These are phyloP conservation scores for Scheffersomyces lignicola DNA, from an alignment of 1,139 yeast species.

Conservation along the genomic window DNA sequence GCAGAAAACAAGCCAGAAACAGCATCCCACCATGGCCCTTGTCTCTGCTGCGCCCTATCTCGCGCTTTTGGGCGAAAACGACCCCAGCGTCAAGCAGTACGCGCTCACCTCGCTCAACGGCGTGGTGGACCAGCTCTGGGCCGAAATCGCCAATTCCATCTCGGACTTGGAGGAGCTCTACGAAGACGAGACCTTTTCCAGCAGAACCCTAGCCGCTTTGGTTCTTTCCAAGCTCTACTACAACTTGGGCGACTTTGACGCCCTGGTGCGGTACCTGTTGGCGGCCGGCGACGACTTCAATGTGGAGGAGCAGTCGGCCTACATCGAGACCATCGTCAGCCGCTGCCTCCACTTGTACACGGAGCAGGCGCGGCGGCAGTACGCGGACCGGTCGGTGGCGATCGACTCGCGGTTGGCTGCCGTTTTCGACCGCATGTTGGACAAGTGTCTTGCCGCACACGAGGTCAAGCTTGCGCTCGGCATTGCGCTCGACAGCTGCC, in stretches of 20 bases:
- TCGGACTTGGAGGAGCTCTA: constrained; percentile 86
- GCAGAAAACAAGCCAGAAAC: too few species aligned
- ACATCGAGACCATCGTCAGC: constrained; percentile 88
- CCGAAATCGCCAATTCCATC: constrained; percentile 91
- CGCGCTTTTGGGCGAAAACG: constrained; percentile 84
- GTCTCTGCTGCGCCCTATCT: constrained; percentile 87
- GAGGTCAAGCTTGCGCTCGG: constrained; percentile 87
- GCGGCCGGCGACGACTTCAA: constrained; percentile 82
- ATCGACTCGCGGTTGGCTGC: constrained; percentile 65
- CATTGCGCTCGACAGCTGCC: constrained; percentile 82
- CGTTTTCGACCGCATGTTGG: constrained; percentile 85
- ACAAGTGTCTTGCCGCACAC: constrained; percentile 68
- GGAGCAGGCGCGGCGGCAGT: constrained; percentile 57
- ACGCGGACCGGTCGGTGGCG: constrained; percentile 35
- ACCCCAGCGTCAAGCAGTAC: constrained; percentile 72
- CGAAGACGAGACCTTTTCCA: constrained; percentile 78
- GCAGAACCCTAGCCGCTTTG: constrained; percentile 83
- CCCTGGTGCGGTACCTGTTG: constrained; percentile 85
- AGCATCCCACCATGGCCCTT: constrained; percentile 52
- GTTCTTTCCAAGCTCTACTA: constrained; percentile 93
- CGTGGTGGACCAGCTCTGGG: constrained; percentile 92
- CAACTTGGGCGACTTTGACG: constrained; percentile 90
- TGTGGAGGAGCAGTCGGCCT: constrained; percentile 75
- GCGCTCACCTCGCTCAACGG: constrained; percentile 82
- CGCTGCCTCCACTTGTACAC: constrained; percentile 88